phyloP scores from a whole-genome alignment of 2,329 filamentous ascomycete species.

The Verticillium klebahnii region DNA sequence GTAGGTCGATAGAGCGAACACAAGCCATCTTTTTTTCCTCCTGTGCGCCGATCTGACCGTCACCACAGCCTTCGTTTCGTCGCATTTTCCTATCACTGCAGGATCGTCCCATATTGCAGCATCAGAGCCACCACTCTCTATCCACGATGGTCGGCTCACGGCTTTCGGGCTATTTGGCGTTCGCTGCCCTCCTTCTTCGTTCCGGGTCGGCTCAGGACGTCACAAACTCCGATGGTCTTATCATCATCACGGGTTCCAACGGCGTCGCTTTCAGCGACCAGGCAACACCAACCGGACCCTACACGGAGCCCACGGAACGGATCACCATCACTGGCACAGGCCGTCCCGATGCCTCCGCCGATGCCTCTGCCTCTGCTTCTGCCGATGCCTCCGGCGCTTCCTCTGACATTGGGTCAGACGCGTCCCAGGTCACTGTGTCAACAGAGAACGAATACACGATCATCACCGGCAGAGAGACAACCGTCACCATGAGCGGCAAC shows the following conservation, averaged over 20 bases:
- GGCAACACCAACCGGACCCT: conserved; percentile 38
- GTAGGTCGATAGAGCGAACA: no score
- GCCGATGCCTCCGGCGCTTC: not conserved
- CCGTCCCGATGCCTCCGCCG: not conserved
- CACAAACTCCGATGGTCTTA: not conserved
- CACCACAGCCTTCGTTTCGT: no score
- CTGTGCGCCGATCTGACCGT: no score
- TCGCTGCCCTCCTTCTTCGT: not conserved
- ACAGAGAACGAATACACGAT: conserved; percentile 30
- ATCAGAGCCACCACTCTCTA: no score
- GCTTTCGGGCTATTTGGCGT: not conserved
- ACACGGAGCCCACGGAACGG: conserved; percentile 37
- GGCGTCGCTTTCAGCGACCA: conserved; percentile 22
- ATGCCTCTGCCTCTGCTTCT: not conserved
- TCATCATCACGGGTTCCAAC: not conserved
- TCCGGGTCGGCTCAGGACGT: not conserved
- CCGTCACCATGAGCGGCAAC: conserved; percentile 35
- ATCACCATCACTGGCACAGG: conserved; percentile 32
- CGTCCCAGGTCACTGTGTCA: conserved; percentile 23
- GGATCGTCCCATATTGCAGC: no score
- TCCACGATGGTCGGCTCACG: not conserved
- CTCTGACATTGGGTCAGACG: conserved; percentile 19
- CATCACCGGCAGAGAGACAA: conserved; percentile 41
- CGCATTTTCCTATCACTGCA: no score
- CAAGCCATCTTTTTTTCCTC: no score